Percentiles rank a stretch among this genome's conserved stretches.
Conservation (phyloP, 1,284 basidiomycete species). For the Inonotus hispidus region DNA sequence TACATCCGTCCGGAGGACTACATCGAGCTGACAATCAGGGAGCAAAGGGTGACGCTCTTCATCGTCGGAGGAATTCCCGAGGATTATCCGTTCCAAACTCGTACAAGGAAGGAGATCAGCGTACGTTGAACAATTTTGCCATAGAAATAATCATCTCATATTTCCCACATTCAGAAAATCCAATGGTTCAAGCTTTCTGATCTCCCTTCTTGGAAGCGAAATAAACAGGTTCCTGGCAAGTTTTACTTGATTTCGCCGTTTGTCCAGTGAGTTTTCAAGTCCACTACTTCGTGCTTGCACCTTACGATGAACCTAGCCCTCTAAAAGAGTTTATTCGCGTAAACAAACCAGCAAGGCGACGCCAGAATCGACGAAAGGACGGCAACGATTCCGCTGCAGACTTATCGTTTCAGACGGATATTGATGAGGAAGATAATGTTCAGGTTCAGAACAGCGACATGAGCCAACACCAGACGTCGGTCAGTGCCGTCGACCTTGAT, state of each 20-base stretch:
- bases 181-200: constrained; percentile 93
- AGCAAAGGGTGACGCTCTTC: constrained; percentile 87
- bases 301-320: constrained; percentile 37
- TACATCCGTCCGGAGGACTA: constrained; percentile 67
- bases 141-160: constrained; percentile 3
- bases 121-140: constrained; percentile 40
- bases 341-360: constrained; percentile 38
- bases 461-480: neutral
- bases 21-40: constrained; percentile 85
- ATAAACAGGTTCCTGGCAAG: constrained; percentile 67
- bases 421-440: constrained; percentile 10
- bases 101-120: constrained; percentile 97
- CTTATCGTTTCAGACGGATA: constrained; percentile 18
- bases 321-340: constrained; percentile 61
- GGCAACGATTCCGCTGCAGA: constrained; percentile 23
- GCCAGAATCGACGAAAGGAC: constrained; percentile 29
- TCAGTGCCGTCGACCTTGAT: constrained; percentile 22
- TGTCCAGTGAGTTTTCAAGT: constrained; percentile 62
- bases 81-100: constrained; percentile 85
- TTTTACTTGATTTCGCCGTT: constrained; percentile 98
- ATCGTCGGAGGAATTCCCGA: constrained; percentile 91
- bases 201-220: constrained; percentile 90
- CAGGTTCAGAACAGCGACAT: neutral
- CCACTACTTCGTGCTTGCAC: constrained; percentile 13
- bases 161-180: constrained; percentile 64